These are phyloP conservation scores for Candida succiphila DNA, from an alignment of 805 yeast genomes.

Conservation along the genomic window DNA sequence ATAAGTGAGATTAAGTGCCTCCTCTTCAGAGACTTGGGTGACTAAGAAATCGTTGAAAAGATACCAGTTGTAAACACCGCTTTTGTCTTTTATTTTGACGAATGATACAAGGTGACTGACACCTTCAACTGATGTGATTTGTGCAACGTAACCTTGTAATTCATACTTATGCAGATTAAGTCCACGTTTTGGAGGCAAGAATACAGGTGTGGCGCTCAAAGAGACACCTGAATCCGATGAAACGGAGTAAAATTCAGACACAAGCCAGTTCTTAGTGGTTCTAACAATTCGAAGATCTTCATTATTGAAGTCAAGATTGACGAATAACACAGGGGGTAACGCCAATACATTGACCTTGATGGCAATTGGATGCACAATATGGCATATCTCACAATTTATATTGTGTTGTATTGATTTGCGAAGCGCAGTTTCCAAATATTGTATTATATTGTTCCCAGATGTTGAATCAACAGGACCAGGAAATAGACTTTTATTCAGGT, in stretches of 20 bases:
- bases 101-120: slow-evolving; percentile 54
- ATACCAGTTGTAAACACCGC: slow-evolving; percentile 45
- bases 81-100: slow-evolving; percentile 28
- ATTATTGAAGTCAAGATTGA: slow-evolving; percentile 47
- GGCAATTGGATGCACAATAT: slow-evolving; percentile 43
- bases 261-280: slow-evolving; percentile 45
- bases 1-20: slow-evolving; percentile 61
- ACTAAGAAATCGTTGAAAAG: slow-evolving; percentile 90
- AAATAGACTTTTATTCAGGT: slow-evolving; percentile 24
- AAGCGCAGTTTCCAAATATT: slow-evolving; percentile 54
- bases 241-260: slow-evolving; percentile 42
- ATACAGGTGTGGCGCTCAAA: too few species aligned
- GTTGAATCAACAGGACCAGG: slow-evolving; percentile 18
- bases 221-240: slow-evolving; percentile 11
- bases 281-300: slow-evolving; percentile 46
- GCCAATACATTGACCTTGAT: slow-evolving; percentile 38
- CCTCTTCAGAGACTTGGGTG: slow-evolving; percentile 59
- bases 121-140: slow-evolving; percentile 45
- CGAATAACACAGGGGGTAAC: slow-evolving; percentile 54
- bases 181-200: too few species aligned
- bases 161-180: slow-evolving; percentile 38
- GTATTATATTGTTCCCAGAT: slow-evolving; percentile 30
- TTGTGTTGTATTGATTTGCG: slow-evolving; percentile 39
- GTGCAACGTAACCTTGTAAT: slow-evolving; percentile 61
- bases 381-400: slow-evolving; percentile 44